phyloP scores from a whole-genome alignment of 2,329 filamentous ascomycete genomes.

The Penicillium sp. region DNA sequence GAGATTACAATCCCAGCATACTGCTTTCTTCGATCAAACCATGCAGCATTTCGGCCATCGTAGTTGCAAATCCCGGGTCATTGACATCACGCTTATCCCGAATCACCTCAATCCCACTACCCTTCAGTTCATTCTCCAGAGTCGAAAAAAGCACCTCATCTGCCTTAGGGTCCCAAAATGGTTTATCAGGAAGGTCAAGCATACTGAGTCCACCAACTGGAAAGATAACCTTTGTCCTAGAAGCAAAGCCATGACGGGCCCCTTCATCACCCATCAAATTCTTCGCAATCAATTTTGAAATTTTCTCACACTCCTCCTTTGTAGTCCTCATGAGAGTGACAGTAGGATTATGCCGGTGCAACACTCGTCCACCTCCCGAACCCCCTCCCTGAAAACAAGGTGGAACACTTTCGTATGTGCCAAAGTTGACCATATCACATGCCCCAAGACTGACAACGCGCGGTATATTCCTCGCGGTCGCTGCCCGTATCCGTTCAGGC shows the following conservation, averaged over 20 bases:
- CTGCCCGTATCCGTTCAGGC: slow-evolving; percentile 56
- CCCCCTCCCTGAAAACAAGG: background rate
- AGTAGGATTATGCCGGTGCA: slow-evolving; percentile 66
- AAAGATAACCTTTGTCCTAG: slow-evolving; percentile 50
- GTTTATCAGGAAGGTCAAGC: slow-evolving; percentile 54
- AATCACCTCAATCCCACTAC: slow-evolving; percentile 51
- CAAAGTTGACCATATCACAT: slow-evolving; percentile 66
- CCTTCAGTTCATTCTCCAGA: slow-evolving; percentile 51
- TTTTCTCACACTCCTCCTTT: slow-evolving; percentile 53
- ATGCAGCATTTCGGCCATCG: slow-evolving; percentile 23
- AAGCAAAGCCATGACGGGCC: slow-evolving; percentile 40
- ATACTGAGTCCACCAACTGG: slow-evolving; percentile 63
- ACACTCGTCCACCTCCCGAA: slow-evolving; percentile 37
- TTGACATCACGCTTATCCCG: slow-evolving; percentile 45
- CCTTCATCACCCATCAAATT: slow-evolving; percentile 49
- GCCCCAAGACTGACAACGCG: slow-evolving; percentile 57
- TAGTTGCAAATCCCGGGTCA: slow-evolving; percentile 29
- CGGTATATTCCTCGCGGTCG: slow-evolving; percentile 59
- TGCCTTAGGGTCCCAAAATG: slow-evolving; percentile 55
- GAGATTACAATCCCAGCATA: slow-evolving; percentile 31
- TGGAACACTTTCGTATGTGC: slow-evolving; percentile 56
- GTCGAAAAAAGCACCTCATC: slow-evolving; percentile 50
- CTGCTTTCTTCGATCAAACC: slow-evolving; percentile 14
- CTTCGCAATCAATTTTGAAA: slow-evolving; percentile 58
- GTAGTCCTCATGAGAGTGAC: slow-evolving; percentile 68